Percentiles rank a stretch among this genome's conserved stretches.
These are phyloP conservation scores for Hypoxylon lienhwacheense DNA, from an alignment of 495 filamentous ascomycete genomes.

Conservation along the genomic window DNA sequence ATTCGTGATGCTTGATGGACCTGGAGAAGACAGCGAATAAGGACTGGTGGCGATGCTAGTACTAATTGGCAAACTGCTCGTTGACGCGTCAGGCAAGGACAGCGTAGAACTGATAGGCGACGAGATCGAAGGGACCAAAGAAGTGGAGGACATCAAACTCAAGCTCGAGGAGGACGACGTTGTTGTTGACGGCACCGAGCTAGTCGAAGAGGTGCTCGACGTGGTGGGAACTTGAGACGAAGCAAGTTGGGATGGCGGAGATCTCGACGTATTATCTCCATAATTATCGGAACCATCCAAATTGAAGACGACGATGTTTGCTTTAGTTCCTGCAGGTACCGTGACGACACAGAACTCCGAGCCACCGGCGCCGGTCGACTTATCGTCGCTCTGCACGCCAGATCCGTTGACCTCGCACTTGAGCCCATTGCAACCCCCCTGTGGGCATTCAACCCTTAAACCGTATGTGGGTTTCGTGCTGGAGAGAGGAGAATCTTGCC, in stretches of 20 bases:
- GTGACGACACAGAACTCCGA: conserved; percentile 80
- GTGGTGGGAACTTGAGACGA: conserved; percentile 28
- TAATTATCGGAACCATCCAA: conserved; percentile 45
- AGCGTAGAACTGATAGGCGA: neutral
- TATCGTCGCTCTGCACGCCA: conserved; percentile 61
- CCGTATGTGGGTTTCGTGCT: conserved; percentile 65
- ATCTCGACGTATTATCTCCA: conserved; percentile 23
- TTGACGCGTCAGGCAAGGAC: neutral
- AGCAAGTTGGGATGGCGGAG: conserved; percentile 19
- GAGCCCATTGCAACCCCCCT: conserved; percentile 69
- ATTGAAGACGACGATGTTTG: conserved; percentile 66
- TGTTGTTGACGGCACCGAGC: conserved; percentile 28
- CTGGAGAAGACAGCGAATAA: conserved; percentile 16
- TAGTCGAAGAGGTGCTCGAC: conserved; percentile 25
- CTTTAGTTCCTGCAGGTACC: conserved; percentile 65
- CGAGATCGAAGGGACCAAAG: conserved; percentile 9
- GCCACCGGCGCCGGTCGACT: conserved; percentile 64
- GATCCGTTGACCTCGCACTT: conserved; percentile 70
- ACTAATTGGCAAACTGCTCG: conserved; percentile 22
- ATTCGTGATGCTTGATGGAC: conserved; percentile 13
- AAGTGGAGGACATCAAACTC: too few species aligned
- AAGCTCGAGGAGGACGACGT: conserved; percentile 20
- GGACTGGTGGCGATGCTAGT: conserved; percentile 17
- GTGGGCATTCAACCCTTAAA: conserved; percentile 68
- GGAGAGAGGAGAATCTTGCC: conserved; percentile 59